A percentile compares a stretch with the other conserved stretches of the same genome.
Conservation (phyloP, 805 yeast genomes). For the Pichia occidentalis region DNA sequence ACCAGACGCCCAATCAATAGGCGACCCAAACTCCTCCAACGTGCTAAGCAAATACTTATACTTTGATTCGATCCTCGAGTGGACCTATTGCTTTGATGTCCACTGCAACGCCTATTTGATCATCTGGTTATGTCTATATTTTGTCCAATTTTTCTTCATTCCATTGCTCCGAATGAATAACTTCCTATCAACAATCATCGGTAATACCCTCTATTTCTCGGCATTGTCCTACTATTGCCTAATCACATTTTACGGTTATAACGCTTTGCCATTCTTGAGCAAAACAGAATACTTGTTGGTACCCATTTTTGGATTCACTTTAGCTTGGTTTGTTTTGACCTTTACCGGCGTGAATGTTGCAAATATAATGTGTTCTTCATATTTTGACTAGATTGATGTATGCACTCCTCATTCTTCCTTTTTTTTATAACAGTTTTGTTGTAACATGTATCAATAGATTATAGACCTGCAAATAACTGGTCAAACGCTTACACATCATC, state of each 20-base stretch:
- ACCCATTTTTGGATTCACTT: conserved; percentile 55
- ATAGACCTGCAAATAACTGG: no score
- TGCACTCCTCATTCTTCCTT: no score
- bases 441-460: no score
- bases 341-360: conserved; percentile 70
- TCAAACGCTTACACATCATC: no score
- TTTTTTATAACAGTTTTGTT: no score
- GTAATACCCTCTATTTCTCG: conserved; percentile 70
- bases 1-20: conserved; percentile 11
- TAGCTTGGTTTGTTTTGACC: conserved; percentile 53
- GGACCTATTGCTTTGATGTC: conserved; percentile 93
- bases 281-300: conserved; percentile 54
- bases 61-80: conserved; percentile 50
- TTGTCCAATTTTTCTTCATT: conserved; percentile 65
- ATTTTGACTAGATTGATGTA: conserved; percentile 23
- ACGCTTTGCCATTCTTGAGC: conserved; percentile 61
- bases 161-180: conserved; percentile 63
- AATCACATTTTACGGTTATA: conserved; percentile 84
- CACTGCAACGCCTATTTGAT: conserved; percentile 86
- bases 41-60: conserved; percentile 29
- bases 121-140: conserved; percentile 70
- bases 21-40: conserved; percentile 10
- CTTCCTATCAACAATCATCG: conserved; percentile 64
- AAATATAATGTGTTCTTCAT: conserved; percentile 46
- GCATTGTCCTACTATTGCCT: conserved; percentile 72